Evolutionary conservation across 208 protist genomes (phyloP).

Genomic region (Leishmania tarentolae): DNA sequence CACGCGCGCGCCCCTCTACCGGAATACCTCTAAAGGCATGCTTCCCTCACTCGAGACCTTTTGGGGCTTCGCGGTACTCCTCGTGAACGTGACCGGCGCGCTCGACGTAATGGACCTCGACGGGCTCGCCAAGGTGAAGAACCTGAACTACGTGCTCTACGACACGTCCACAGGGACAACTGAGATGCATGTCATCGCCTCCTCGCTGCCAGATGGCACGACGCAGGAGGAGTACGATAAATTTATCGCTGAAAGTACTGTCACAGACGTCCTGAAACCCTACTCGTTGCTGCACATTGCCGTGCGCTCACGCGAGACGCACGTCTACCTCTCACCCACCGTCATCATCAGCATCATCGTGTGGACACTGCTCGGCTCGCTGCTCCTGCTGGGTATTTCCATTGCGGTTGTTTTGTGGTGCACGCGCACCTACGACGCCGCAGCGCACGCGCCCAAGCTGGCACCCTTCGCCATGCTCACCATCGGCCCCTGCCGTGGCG

Average conservation of each 20-base stretch:
- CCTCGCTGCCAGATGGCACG: constrained; percentile 20
- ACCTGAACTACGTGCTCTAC: constrained; percentile 56
- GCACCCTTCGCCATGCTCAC: constrained; percentile 77
- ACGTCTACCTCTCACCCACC: constrained; percentile 9
- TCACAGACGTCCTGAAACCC: not conserved
- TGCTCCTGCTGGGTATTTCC: constrained; percentile 33
- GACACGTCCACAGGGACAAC: not conserved
- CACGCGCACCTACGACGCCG: constrained; percentile 60
- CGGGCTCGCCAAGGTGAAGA: not conserved
- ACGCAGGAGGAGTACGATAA: constrained; percentile 18
- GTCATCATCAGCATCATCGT: constrained; percentile 38
- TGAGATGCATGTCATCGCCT: constrained; percentile 7
- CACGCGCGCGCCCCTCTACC: constrained; percentile 56
- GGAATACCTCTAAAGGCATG: constrained; percentile 8
- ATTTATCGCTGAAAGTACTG: constrained; percentile 32
- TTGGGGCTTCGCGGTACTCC: constrained; percentile 66
- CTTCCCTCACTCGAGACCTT: constrained; percentile 34
- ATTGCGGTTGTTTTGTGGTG: constrained; percentile 37
- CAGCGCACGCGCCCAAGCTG: constrained; percentile 58
- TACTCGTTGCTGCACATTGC: constrained; percentile 25
- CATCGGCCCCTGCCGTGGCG: constrained; percentile 61
- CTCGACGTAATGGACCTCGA: constrained; percentile 32
- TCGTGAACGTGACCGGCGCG: constrained; percentile 45
- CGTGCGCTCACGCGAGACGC: constrained; percentile 20
- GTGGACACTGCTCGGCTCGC: constrained; percentile 31